Conservation (phyloP, 306 rosid genomes). For the Cicer cuneatum region DNA sequence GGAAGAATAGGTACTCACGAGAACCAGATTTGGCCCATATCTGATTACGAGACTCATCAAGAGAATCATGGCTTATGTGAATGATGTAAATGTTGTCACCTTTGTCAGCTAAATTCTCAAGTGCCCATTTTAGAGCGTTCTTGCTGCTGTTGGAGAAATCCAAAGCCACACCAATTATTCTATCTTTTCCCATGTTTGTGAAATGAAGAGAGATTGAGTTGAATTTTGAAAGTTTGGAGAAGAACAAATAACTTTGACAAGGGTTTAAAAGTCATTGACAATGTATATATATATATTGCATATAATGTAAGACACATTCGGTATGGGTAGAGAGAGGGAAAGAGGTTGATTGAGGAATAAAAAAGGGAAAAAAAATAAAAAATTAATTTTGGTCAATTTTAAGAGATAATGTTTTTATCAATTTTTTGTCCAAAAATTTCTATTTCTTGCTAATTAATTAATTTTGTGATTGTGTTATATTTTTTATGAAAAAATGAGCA, state of each 20-base stretch:
- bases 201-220: background rate
- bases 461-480: no score
- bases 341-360: background rate
- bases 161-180: constrained; percentile 81
- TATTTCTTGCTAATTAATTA: no score
- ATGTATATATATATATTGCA: background rate
- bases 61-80: constrained; percentile 56
- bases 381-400: background rate
- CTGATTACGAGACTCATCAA: constrained; percentile 52
- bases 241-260: background rate
- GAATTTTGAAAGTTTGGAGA: background rate
- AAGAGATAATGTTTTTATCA: background rate
- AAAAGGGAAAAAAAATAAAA: no score
- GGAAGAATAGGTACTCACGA: constrained; percentile 54
- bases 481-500: no score
- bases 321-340: background rate
- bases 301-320: background rate
- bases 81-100: constrained; percentile 81
- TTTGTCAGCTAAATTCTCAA: constrained; percentile 78
- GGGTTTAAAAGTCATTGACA: background rate
- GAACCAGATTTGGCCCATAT: constrained; percentile 78
- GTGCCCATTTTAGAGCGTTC: constrained; percentile 86
- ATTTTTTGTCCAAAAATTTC: no score
- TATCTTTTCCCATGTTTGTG: constrained; percentile 68
- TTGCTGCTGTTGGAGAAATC: constrained; percentile 92